Evolutionary conservation across 2,329 filamentous ascomycete species (phyloP).

Genomic region (Fusarium lateritium): DNA sequence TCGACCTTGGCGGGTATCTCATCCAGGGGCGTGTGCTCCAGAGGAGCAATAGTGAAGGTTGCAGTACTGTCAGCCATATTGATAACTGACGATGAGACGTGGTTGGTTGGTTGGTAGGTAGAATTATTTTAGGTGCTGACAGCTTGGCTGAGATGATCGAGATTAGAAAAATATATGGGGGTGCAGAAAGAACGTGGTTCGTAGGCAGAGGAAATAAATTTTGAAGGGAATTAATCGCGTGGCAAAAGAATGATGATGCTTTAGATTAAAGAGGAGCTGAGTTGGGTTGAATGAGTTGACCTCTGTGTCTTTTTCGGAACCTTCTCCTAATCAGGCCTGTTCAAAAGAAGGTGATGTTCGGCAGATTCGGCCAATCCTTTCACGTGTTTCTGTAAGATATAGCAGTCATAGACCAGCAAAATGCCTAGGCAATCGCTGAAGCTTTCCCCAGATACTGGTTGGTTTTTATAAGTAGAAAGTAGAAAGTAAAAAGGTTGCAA

Average conservation of each 20-base stretch:
- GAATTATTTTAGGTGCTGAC: slow-evolving; percentile 27
- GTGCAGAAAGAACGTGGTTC: not conserved
- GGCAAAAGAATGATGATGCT: slow-evolving; percentile 8
- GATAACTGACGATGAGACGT: slow-evolving; percentile 16
- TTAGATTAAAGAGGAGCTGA: not conserved
- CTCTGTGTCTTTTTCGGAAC: slow-evolving; percentile 2
- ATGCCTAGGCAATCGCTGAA: not conserved
- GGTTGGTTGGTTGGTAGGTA: slow-evolving; percentile 29
- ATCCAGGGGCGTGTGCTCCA: slow-evolving; percentile 75
- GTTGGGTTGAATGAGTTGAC: not conserved
- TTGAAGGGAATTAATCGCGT: not conserved
- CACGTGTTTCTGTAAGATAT: slow-evolving; percentile 1
- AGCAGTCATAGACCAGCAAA: slow-evolving; percentile 16
- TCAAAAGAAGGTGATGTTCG: slow-evolving; percentile 16
- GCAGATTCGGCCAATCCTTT: slow-evolving; percentile 18
- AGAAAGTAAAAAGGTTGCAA: slow-evolving; percentile 3
- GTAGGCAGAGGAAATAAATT: not conserved
- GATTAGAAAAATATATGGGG: slow-evolving; percentile 2
- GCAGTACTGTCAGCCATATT: slow-evolving; percentile 57
- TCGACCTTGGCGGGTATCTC: slow-evolving; percentile 74
- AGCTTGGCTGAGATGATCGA: not conserved
- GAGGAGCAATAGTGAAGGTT: slow-evolving; percentile 60
- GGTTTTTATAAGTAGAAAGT: not conserved
- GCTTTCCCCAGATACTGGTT: not conserved
- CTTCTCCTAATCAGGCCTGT: slow-evolving; percentile 27